Base-by-base conservation (phyloP, 2,329 filamentous ascomycete species). In the Aspergillus ruber region DNA sequence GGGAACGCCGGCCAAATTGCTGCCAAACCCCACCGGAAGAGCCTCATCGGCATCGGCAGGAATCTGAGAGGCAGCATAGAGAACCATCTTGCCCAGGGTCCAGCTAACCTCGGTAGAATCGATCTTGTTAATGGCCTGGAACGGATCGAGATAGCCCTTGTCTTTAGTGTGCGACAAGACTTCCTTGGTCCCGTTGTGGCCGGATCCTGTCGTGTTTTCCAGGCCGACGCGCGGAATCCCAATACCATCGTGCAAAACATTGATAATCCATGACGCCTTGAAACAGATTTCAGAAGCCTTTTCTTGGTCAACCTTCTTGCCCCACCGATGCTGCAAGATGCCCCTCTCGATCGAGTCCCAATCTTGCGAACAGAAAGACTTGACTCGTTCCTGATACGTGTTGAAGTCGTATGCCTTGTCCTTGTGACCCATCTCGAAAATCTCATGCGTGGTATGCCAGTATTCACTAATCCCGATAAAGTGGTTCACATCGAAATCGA, bases 381-480 rank as follows among this genome's bases (percentile, higher is more conserved):
- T 79, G 4, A 97, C 93, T 32, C 85, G 82, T 53, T 85, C 77
- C 63, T 97, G 90, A 59, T 97, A 98, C 0, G 86, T 90, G 51
- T 84, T 81, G 56, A 95, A 88, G 61, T 97, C 90, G 66, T 97
- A 98, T 0, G 87, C 82, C 56, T 88, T 85, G 56, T 83, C 79
- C 56, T 87, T 85, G 54, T 88, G 83, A 3, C 82, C 83, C 74
- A 82, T 80, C 50, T 85, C 81, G 58, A 98, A 97, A 2, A 97
- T 85, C 46, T 93, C 90, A 59, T 98, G 93, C 0, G 93, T 98
- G 0, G 91, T 95, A 67, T 98, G 93, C 91, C 93, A 98, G 69
- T 95, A 98, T 64, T 98, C 93, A 1, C 91, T 97, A 3, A 98
- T 91, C 9, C 93, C 93, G 23, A 98, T 85, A 61, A 98, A 98